phyloP scores from a whole-genome alignment of 208 protist genomes.

The Wallacemonas sp. region DNA sequence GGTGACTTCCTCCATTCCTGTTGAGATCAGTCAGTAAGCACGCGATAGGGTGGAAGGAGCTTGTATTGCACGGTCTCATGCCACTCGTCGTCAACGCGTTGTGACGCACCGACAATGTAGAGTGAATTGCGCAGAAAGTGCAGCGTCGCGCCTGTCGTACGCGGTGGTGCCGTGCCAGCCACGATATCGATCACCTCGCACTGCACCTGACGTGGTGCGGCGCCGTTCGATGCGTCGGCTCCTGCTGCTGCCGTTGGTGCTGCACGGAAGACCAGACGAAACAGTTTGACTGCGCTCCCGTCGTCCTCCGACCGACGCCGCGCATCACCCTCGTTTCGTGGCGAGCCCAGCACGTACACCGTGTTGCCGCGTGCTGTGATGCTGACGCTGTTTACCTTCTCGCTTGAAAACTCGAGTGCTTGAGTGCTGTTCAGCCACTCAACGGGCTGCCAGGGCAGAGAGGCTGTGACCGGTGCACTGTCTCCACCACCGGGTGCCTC shows the following conservation, averaged over 20 bases:
- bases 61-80: conserved; percentile 1
- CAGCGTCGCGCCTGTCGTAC: conserved; percentile 37
- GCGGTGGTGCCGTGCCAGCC: conserved; percentile 40
- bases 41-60: conserved; percentile 16
- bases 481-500: too few species aligned
- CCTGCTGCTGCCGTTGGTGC: too few species aligned
- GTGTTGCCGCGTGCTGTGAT: not conserved
- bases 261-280: conserved; percentile 27
- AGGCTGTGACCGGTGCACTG: not conserved
- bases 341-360: conserved; percentile 1
- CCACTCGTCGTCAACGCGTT: conserved; percentile 11
- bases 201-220: conserved; percentile 16
- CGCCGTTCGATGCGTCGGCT: not conserved
- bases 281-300: conserved; percentile 32
- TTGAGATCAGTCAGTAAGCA: conserved; percentile 20
- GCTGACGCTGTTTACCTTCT: not conserved
- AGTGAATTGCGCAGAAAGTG: conserved; percentile 52
- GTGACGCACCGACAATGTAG: conserved; percentile 40
- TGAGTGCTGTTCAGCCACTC: not conserved
- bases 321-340: not conserved
- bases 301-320: conserved; percentile 5
- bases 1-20: not conserved
- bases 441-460: conserved; percentile 18
- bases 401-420: not conserved
- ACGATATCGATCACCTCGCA: conserved; percentile 40